These are phyloP conservation scores for Daldinia vernicosa DNA, from an alignment of 495 filamentous ascomycete genomes.

Conservation along the genomic window DNA sequence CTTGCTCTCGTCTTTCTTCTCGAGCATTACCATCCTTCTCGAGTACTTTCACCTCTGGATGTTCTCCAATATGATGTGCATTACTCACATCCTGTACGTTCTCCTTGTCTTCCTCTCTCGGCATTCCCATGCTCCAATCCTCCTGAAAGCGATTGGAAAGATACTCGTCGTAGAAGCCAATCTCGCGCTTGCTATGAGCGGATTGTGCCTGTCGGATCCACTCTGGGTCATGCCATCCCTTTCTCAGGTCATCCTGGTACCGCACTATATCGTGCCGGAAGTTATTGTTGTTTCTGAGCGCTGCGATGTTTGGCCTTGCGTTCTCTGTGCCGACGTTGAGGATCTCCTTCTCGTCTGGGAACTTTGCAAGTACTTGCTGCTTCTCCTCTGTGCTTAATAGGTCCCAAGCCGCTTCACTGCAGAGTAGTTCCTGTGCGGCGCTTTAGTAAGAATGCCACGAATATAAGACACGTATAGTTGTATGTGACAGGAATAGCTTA, in stretches of 20 bases:
- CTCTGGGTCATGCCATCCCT: constrained; percentile 68
- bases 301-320: constrained; percentile 48
- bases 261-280: constrained; percentile 56
- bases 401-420: constrained; percentile 66
- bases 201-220: constrained; percentile 72
- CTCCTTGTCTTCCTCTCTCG: constrained; percentile 1
- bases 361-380: constrained; percentile 61
- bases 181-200: constrained; percentile 68
- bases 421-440: constrained; percentile 60
- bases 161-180: constrained; percentile 75
- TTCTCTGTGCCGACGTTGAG: constrained; percentile 43
- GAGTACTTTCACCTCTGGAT: not conserved
- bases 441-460: constrained; percentile 11
- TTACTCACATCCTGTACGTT: not conserved
- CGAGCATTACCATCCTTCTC: not conserved
- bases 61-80: not conserved
- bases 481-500: not conserved
- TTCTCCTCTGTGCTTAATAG: constrained; percentile 64
- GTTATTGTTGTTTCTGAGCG: constrained; percentile 54
- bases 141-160: constrained; percentile 71
- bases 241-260: constrained; percentile 62
- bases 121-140: constrained; percentile 74
- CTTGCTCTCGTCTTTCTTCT: not conserved
- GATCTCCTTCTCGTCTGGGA: constrained; percentile 61
- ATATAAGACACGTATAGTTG: not conserved